A percentile compares a stretch with the other conserved stretches of the same genome.
Evolutionary conservation across 75 land plant genomes (phyloP).

Genomic region (Sequoia sempervirens): DNA sequence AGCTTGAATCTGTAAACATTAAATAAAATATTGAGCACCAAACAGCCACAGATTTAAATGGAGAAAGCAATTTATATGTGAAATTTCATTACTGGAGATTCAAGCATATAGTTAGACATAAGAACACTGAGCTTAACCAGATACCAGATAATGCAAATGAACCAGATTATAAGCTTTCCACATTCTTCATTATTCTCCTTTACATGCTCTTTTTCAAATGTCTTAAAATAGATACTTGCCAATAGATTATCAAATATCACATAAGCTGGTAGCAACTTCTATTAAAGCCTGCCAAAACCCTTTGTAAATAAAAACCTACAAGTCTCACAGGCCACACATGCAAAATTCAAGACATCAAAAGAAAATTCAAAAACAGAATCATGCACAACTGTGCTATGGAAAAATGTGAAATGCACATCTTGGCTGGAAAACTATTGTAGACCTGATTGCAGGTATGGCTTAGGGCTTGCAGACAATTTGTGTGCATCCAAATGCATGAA

Average conservation of each 20-base stretch:
- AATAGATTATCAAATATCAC: neutral
- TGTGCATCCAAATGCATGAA: neutral
- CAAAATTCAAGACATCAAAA: too few relatives aligned
- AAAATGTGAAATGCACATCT: neutral
- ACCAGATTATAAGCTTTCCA: neutral
- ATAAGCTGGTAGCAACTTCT: neutral
- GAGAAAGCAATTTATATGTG: neutral
- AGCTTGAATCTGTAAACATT: constrained; percentile 78
- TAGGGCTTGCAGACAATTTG: neutral
- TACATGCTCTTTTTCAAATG: neutral
- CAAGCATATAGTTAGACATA: neutral
- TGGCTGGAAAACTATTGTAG: neutral
- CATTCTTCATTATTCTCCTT: neutral
- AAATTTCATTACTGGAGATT: constrained; percentile 1
- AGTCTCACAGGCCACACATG: neutral
- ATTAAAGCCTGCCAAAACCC: neutral
- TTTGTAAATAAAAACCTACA: neutral
- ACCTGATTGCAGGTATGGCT: neutral
- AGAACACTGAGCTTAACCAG: neutral
- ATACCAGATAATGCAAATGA: neutral
- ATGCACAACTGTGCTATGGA: neutral
- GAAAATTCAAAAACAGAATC: neutral
- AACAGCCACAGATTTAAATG: constrained; percentile 3
- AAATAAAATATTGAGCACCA: constrained; percentile 2
- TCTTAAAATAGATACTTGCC: neutral